Base-by-base conservation (phyloP, 805 yeast species). In the Monosporozyma aerobia region DNA sequence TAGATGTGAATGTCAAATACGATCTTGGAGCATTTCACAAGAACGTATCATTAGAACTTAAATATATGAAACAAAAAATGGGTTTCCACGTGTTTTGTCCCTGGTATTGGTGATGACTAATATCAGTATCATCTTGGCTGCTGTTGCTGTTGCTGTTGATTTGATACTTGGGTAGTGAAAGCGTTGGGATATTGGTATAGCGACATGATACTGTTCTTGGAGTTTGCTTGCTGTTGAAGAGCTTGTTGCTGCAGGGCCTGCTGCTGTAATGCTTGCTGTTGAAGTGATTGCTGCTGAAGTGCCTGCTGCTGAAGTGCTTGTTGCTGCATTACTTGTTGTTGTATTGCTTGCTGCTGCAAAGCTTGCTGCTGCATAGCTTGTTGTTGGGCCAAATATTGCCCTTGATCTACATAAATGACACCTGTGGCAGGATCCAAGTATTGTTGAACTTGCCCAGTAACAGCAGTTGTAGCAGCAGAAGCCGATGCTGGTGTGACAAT, bases 381-480 rank as follows among this genome's bases (percentile, higher is more conserved):
- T 19, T 54, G 23, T 3, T 63, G 61, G 14, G 50, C 43, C 44
- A 52, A 47, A 48, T 83, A 86, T 59, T 84, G 89, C 46, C 77
- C 80, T 10, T 82, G 76, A 60, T 85, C 90, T 37, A 85, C 78
- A 59, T 85, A 85, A 3, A 83, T 68, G 48, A 80, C 77, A 11
- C 92, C 90, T 0, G 89, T 83, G 7, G 77, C 71, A 2, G 90
- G 89, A 59, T 85, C 90, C 22, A 83, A 74, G 63, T 81, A 85
- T 61, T 84, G 92, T 70, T 85, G 67, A 66, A 78, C 69, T 43
- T 43, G 45, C 2, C 45, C 45, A 2, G 45, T 16, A 23, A 23
- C 16, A 10, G 45, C 14, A 9, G 45, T 43, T 8, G 27, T 5
- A 22, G 27, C 22, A 22, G 44, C 13, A 40, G 27, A 16, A 56